Conservation (phyloP, 140 eudicot species). For the Cichorium intybus region DNA sequence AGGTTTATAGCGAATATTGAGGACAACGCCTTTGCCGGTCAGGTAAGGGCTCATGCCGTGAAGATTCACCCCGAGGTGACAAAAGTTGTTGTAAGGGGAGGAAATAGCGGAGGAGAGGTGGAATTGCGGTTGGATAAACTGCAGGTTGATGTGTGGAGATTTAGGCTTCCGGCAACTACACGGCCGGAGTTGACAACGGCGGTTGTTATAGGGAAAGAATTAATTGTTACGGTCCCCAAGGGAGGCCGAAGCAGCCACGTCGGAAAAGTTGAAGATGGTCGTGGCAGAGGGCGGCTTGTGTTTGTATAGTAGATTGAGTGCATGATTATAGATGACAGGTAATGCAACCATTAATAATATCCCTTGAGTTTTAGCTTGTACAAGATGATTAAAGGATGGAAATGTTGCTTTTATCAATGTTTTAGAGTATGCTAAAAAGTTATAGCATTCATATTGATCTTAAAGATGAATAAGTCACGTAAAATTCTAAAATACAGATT, state of each 20-base stretch:
- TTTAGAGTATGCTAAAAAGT: no score
- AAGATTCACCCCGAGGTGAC: conserved; percentile 68
- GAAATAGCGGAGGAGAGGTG: conserved; percentile 23
- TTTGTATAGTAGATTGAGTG: conserved; percentile 26
- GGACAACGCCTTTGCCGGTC: conserved; percentile 4
- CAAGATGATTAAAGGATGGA: background rate
- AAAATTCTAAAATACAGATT: no score
- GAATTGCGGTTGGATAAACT: conserved; percentile 46
- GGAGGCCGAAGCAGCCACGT: conserved; percentile 1
- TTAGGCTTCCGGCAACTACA: conserved; percentile 47
- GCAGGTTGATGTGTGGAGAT: conserved; percentile 67
- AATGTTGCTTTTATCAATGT: no score
- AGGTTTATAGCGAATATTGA: conserved; percentile 36
- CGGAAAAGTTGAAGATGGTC: conserved; percentile 21
- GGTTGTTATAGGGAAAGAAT: conserved; percentile 38
- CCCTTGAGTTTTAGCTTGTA: no score
- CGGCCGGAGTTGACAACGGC: conserved; percentile 62
- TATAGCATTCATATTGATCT: no score
- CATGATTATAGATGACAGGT: background rate
- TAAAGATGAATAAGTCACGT: no score
- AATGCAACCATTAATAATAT: background rate
- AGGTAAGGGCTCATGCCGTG: conserved; percentile 51
- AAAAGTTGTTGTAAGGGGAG: conserved; percentile 51
- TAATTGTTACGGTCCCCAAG: conserved; percentile 78
- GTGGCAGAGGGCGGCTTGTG: conserved; percentile 38